phyloP scores from a whole-genome alignment of 2,329 filamentous ascomycete species.

The Stromatinia cepivora region DNA sequence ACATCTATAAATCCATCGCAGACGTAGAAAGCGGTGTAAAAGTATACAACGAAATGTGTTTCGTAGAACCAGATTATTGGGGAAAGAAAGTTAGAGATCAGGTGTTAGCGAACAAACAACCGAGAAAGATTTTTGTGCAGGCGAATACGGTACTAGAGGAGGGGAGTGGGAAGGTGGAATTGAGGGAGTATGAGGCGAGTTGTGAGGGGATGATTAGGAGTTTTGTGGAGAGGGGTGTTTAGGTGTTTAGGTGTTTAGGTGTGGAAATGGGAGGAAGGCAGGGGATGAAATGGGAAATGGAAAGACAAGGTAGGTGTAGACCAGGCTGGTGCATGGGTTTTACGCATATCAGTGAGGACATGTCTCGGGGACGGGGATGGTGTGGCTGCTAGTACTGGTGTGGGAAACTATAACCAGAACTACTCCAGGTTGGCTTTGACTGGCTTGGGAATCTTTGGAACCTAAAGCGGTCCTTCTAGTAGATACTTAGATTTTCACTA shows the following conservation, averaged over 20 bases:
- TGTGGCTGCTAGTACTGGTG: not conserved
- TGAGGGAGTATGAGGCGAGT: constrained; percentile 85
- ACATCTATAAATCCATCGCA: constrained; percentile 89
- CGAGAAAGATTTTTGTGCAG: constrained; percentile 90
- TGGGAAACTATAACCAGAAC: not conserved
- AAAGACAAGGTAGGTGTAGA: not conserved
- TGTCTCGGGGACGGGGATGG: not conserved
- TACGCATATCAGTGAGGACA: not conserved
- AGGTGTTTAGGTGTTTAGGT: constrained; percentile 26
- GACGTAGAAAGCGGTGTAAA: constrained; percentile 75
- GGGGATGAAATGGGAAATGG: not conserved
- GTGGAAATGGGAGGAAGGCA: not conserved
- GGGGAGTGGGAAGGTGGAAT: constrained; percentile 65
- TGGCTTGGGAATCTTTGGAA: not conserved
- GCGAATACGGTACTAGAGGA: constrained; percentile 79
- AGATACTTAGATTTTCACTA: not conserved
- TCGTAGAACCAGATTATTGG: constrained; percentile 80
- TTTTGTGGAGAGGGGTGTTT: constrained; percentile 61
- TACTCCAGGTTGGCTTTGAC: not conserved
- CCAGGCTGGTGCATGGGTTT: not conserved
- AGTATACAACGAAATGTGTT: constrained; percentile 82
- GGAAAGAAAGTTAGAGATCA: constrained; percentile 75
- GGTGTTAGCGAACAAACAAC: constrained; percentile 75
- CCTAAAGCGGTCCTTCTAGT: not conserved
- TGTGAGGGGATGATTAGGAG: constrained; percentile 81